Conservation (phyloP, 2,329 filamentous ascomycete genomes). For the Ophiostoma tasmaniense region DNA sequence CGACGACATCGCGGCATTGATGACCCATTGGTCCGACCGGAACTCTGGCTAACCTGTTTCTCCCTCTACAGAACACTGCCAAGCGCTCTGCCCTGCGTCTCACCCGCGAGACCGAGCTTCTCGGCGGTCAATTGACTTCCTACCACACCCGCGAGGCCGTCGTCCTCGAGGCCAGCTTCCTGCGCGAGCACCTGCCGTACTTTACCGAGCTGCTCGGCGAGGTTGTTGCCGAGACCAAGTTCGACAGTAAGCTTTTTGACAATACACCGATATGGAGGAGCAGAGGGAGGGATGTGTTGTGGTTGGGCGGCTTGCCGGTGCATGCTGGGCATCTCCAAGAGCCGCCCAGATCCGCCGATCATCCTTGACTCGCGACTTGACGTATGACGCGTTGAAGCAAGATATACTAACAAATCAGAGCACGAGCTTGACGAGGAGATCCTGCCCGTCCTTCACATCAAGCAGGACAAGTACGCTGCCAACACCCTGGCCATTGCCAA, state of each 20-base stretch:
- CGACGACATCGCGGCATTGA: neutral
- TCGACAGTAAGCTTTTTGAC: slow-evolving; percentile 49
- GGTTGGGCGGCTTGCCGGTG: neutral
- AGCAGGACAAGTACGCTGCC: slow-evolving; percentile 64
- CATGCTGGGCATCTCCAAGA: neutral
- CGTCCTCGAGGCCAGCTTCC: slow-evolving; percentile 87
- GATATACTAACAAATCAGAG: slow-evolving; percentile 40
- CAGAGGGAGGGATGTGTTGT: neutral
- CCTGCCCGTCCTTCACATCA: slow-evolving; percentile 63
- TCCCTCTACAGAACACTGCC: slow-evolving; percentile 58
- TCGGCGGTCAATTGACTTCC: slow-evolving; percentile 80
- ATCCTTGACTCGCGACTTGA: neutral
- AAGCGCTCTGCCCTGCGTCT: slow-evolving; percentile 88
- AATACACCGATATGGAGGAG: neutral
- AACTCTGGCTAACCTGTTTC: neutral
- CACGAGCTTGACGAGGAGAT: slow-evolving; percentile 90
- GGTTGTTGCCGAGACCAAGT: slow-evolving; percentile 82
- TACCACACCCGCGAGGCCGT: slow-evolving; percentile 91
- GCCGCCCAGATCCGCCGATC: neutral
- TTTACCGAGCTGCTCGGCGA: slow-evolving; percentile 93
- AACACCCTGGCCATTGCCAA: slow-evolving; percentile 61
- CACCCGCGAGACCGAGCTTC: slow-evolving; percentile 86
- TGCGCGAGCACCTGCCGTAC: slow-evolving; percentile 92
- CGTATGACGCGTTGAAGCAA: neutral
- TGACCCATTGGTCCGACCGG: neutral